phyloP scores from a whole-genome alignment of 2,329 filamentous ascomycete genomes.

The Epichloe gansuensis region DNA sequence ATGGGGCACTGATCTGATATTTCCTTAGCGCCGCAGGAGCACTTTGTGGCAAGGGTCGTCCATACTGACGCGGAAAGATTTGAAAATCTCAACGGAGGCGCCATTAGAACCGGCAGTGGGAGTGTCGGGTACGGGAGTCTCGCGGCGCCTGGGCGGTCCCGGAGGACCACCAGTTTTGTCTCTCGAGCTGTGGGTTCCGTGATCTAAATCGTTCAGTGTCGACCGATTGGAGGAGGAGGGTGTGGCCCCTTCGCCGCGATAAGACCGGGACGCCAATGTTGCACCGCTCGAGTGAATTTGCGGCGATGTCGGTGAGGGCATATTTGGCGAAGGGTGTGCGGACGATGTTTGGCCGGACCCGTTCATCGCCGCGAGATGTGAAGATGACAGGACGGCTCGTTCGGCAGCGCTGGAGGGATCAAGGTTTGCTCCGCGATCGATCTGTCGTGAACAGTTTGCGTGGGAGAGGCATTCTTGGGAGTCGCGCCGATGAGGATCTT shows the following conservation, averaged over 20 bases:
- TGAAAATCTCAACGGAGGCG: slow-evolving; percentile 85
- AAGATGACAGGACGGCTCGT: slow-evolving; percentile 53
- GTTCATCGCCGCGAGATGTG: slow-evolving; percentile 59
- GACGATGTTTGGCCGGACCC: slow-evolving; percentile 45
- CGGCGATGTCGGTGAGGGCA: slow-evolving; percentile 59
- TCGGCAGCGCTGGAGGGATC: slow-evolving; percentile 57
- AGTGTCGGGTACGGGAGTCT: slow-evolving; percentile 51
- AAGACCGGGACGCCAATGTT: slow-evolving; percentile 49
- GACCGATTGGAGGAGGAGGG: slow-evolving; percentile 40
- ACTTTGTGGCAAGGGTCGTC: slow-evolving; percentile 98
- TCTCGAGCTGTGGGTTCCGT: slow-evolving; percentile 17
- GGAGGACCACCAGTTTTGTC: slow-evolving; percentile 16
- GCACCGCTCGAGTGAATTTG: slow-evolving; percentile 40
- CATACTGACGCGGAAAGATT: slow-evolving; percentile 94
- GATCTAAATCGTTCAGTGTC: slow-evolving; percentile 42
- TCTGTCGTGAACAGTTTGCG: slow-evolving; percentile 57
- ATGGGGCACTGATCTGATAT: slow-evolving; percentile 96
- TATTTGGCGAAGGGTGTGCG: slow-evolving; percentile 51
- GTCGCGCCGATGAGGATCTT: slow-evolving; percentile 59
- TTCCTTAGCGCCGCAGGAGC: slow-evolving; percentile 86
- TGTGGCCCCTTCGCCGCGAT: slow-evolving; percentile 43
- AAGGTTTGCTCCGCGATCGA: slow-evolving; percentile 51
- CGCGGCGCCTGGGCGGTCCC: slow-evolving; percentile 42
- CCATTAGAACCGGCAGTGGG: slow-evolving; percentile 45
- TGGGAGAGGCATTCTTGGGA: slow-evolving; percentile 67